Base-by-base conservation (phyloP, 2,329 filamentous ascomycete species). In the Atkinsonella hypoxylon region DNA sequence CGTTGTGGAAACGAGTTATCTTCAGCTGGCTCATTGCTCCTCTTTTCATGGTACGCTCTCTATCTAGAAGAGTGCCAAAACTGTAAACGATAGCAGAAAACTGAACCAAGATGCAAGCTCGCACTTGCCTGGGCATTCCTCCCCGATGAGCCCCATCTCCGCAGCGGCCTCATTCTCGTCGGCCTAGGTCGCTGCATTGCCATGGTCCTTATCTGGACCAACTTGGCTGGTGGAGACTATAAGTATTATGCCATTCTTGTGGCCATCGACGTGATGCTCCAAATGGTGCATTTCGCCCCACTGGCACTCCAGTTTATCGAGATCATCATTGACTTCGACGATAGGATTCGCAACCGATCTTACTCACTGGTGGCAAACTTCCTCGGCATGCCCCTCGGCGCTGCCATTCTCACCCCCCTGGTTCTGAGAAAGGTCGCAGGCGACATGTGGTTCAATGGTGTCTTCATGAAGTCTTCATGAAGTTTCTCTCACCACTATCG, bases 11-110 rank as follows among this genome's bases (percentile, higher is more conserved):
- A 47, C 88, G 95, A 64, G 78, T 95, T n/a, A 70, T 63, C 0
- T 87, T 95, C 59, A 89, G 85, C 62, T 94, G 88, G 88, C 77
- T 94, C 32, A 62, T 94, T 13, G 87, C 87, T 0, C 89, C 88
- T 0, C 74, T 95, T 1, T 68, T 93, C 26, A 95, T 95, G 88
- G 82, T 88, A 59, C 57, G 66, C 55, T 15, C 13, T 11, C 26
- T 38, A 10, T 12, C 10, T 4, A 8, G 7, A 26, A 26, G 4
- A 5, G 6, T 26, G 26, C 26, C 7, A 26, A 26, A 26, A 26
- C 6, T 18, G 20, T 13, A 34, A 7, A 46, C 9, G 4, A 38
- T 12, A 18, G 9, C 11, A 18, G 22, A 46, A 46, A 38, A 38
- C 5, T 22, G 32, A 26, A 39, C 10, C 9, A 13, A 18, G 4